phyloP scores from a whole-genome alignment of 75 land plant species.

The Pinus albicaulis region DNA sequence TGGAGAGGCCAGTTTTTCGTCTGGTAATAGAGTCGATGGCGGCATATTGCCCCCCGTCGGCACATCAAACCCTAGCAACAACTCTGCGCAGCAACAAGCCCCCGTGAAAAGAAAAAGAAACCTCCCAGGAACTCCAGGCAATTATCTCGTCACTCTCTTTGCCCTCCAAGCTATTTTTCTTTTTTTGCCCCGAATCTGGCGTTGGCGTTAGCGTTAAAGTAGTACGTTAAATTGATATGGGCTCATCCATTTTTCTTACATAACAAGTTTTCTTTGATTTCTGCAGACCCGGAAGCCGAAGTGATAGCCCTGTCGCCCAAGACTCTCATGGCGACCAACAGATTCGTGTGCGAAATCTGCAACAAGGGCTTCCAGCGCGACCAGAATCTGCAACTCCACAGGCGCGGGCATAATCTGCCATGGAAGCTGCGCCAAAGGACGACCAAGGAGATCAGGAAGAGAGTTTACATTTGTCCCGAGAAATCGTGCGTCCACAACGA shows the following conservation, averaged over 20 bases:
- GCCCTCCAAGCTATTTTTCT: no score
- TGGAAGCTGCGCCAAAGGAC: conserved; percentile 81
- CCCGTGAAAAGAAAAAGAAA: conserved; percentile 61
- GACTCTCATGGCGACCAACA: conserved; percentile 77
- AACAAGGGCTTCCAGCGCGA: conserved; percentile 79
- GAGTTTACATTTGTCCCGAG: conserved; percentile 63
- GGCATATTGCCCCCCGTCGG: not conserved
- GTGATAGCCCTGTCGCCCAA: conserved; percentile 77
- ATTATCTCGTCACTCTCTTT: not conserved
- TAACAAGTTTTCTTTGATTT: not conserved
- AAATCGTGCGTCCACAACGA: conserved; percentile 48
- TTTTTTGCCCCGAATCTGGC: no score
- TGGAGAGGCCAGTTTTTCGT: conserved; percentile 10
- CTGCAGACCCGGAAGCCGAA: conserved; percentile 77
- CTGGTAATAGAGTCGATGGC: not conserved
- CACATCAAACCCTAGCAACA: conserved; percentile 4
- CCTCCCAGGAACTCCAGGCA: conserved; percentile 81
- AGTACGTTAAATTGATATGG: not conserved
- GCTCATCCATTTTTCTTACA: no score
- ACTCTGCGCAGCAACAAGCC: conserved; percentile 10
- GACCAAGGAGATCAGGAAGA: conserved; percentile 58
- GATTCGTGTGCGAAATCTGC: conserved; percentile 87
- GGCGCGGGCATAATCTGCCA: conserved; percentile 78
- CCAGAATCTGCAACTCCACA: conserved; percentile 77
- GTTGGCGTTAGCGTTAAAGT: not conserved